phyloP scores from a whole-genome alignment of 164 flowering plant genomes.

The Nymphaea thermarum region DNA sequence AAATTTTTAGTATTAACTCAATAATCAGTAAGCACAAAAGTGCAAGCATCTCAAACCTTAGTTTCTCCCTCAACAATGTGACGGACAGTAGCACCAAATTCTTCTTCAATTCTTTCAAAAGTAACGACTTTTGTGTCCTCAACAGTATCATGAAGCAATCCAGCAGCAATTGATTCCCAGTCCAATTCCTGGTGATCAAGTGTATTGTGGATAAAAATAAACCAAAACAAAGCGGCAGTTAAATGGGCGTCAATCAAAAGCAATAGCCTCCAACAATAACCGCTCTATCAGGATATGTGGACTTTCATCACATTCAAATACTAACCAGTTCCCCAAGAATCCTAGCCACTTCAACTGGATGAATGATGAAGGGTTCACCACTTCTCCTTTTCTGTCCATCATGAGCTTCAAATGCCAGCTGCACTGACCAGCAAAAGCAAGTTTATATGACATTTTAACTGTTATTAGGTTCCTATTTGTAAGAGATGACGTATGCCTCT shows the following conservation, averaged over 20 bases:
- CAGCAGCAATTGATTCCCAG: slow-evolving; percentile 98
- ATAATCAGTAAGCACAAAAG: not conserved
- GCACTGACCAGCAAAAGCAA: slow-evolving; percentile 15
- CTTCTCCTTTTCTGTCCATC: slow-evolving; percentile 97
- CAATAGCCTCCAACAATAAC: not conserved
- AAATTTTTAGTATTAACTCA: not conserved
- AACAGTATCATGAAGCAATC: slow-evolving; percentile 96
- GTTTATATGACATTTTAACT: slow-evolving; percentile 2
- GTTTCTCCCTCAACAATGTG: slow-evolving; percentile 99
- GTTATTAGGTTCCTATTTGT: not conserved
- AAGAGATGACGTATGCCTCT: not conserved
- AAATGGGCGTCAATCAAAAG: not conserved
- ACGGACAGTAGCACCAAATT: slow-evolving; percentile 85
- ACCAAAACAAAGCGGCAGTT: not conserved
- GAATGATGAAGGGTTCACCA: slow-evolving; percentile 98
- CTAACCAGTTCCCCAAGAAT: slow-evolving; percentile 96
- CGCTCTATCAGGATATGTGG: not conserved
- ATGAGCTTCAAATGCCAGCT: slow-evolving; percentile 99
- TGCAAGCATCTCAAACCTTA: slow-evolving; percentile 78
- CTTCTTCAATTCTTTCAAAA: slow-evolving; percentile 86
- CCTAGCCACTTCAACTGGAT: slow-evolving; percentile 99
- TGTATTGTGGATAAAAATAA: not conserved
- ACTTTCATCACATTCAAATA: slow-evolving; percentile 5
- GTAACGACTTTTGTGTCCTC: slow-evolving; percentile 93
- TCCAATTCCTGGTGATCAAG: slow-evolving; percentile 67